Conservation (phyloP, 208 protist genomes). For the Trypanosoma conorhini region DNA sequence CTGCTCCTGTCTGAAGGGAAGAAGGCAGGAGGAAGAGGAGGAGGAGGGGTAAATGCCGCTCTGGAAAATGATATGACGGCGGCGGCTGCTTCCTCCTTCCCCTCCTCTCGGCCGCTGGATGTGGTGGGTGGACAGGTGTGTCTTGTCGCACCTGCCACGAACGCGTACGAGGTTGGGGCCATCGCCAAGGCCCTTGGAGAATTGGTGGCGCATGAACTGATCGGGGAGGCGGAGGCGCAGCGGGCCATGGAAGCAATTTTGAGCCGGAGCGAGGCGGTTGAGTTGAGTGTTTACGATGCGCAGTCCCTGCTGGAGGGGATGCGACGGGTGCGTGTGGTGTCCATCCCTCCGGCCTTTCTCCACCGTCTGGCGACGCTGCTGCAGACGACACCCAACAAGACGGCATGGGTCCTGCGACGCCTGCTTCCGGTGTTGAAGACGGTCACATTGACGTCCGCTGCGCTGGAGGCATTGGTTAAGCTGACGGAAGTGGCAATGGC, state of each 20-base stretch:
- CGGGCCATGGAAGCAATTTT: conserved; percentile 17
- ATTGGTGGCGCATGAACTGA: conserved; percentile 17
- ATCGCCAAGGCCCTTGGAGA: conserved; percentile 31
- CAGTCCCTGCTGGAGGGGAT: conserved; percentile 28
- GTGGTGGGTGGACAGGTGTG: conserved; percentile 18
- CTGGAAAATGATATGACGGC: not conserved
- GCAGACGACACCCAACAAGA: conserved; percentile 20
- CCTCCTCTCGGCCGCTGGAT: conserved; percentile 10
- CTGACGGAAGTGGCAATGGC: conserved; percentile 21
- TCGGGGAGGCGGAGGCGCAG: conserved; percentile 8
- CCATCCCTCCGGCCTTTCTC: conserved; percentile 15
- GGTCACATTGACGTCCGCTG: not conserved
- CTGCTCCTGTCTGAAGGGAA: conserved; percentile 16
- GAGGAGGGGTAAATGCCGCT: not conserved
- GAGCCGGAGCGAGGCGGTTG: conserved; percentile 7
- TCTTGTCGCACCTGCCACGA: conserved; percentile 23
- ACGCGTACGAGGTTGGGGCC: conserved; percentile 40
- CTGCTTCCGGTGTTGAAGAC: conserved; percentile 24
- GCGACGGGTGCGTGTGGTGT: not conserved
- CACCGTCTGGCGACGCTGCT: conserved; percentile 10
- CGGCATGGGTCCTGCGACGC: conserved; percentile 15
- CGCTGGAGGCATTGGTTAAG: conserved; percentile 15
- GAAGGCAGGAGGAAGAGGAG: conserved; percentile 3
- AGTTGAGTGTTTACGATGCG: conserved; percentile 22
- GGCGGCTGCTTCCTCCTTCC: not conserved